Base-by-base conservation (phyloP, 129 eudicot genomes). In the Erigeron canadensis region DNA sequence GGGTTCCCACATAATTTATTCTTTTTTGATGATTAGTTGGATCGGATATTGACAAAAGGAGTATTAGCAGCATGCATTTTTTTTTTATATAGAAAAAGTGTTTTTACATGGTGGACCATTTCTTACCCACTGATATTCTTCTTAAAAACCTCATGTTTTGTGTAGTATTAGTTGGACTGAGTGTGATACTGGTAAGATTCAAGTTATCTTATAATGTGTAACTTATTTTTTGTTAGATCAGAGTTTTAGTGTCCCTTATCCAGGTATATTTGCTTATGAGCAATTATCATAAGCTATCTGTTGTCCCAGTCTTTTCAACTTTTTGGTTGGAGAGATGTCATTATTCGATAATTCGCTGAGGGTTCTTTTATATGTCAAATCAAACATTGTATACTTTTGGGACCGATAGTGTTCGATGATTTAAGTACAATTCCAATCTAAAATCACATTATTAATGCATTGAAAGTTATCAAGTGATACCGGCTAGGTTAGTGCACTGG, bases 51-150 rank as follows among this genome's bases (percentile, higher is more conserved):
- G 21, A 23, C 77, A 62, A 18, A 51, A 61, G 60, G 48, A 17
- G 21, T 19, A 73, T 73, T 73, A 68, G 72, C 66, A 67, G 67
- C 69, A 48, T 77, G 75, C 75, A 61, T 53, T 75, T 66, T 44
- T 75, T 15, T 10, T 41, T 22, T 21, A 8, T 21, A 40, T 19
- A 64, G 34, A 23, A 23, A 65, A 45, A 58, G 39, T 21, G 61
- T 65, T 65, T 75, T n/a, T 57, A 7, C 62, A 46, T 46, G 17
- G 74, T 46, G 76, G 50, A 64, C 75, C 81, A 61, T 70, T 60
- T 46, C 44, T 42, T 50, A 16, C 50, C 48, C 63, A 51, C 62
- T 54, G 44, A 17, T 28, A 28, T 28, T 28, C 34, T 28, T 28
- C 34, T 28, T 28, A 28, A 28, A 28, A 28, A 28, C 34, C 1